Conservation (phyloP, 176 grass and related monocot genomes). For the Oryza coarctata region DNA sequence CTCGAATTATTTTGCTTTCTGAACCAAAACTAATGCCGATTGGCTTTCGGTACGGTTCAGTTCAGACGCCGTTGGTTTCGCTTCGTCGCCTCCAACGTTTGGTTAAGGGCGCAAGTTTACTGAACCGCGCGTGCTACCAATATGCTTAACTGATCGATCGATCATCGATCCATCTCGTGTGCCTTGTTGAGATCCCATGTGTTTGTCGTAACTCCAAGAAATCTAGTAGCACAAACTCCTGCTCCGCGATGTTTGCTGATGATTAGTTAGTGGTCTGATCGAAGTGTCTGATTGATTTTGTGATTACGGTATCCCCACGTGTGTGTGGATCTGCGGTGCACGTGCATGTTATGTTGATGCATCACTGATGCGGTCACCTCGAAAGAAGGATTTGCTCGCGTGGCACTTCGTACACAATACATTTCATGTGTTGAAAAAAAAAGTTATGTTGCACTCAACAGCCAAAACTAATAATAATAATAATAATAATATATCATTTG, state of each 20-base stretch:
- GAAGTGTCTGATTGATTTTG: neutral
- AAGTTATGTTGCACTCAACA: neutral
- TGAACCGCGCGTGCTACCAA: neutral
- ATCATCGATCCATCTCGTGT: neutral
- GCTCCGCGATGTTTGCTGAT: neutral
- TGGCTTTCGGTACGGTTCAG: neutral
- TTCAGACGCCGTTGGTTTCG: neutral
- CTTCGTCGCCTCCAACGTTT: neutral
- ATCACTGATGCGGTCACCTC: neutral
- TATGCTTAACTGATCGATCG: conserved; percentile 6
- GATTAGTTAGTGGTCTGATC: neutral
- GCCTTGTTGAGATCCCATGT: neutral
- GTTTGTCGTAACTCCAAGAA: conserved; percentile 4
- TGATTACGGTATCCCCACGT: conserved; percentile 5
- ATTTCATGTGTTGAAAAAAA: no score
- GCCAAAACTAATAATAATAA: no score
- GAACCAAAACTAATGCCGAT: neutral
- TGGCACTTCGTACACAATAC: neutral
- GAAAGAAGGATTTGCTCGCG: conserved; percentile 3
- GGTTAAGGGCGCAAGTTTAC: conserved; percentile 25
- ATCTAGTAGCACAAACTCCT: neutral
- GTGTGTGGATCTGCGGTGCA: neutral
- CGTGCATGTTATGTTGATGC: conserved; percentile 6
- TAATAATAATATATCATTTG: no score
- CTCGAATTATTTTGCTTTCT: neutral